Evolutionary conservation across 2,329 filamentous ascomycete genomes (phyloP).

Genomic region (Clathrospora elynae): DNA sequence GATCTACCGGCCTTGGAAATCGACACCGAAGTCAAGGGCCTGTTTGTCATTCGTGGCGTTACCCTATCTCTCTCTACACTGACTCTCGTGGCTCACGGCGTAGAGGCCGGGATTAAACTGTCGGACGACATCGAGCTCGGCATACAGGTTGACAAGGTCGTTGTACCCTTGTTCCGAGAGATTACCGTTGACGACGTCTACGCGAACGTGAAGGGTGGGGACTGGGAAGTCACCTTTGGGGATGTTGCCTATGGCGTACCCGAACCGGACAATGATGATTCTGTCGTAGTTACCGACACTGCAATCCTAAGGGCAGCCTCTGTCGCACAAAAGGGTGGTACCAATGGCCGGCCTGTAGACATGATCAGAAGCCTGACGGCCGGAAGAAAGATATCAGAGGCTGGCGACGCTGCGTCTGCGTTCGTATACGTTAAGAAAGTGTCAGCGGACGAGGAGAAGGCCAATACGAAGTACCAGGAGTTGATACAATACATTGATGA

Average conservation of each 20-base stretch:
- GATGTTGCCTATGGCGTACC: constrained; percentile 34
- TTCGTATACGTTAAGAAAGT: constrained; percentile 51
- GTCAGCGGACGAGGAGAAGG: constrained; percentile 53
- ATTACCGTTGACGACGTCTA: constrained; percentile 60
- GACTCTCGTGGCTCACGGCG: constrained; percentile 57
- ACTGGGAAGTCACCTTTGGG: constrained; percentile 57
- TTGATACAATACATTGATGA: constrained; percentile 45
- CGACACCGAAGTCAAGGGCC: constrained; percentile 59
- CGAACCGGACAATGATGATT: constrained; percentile 47
- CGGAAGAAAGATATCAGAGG: constrained; percentile 42
- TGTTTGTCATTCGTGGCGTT: constrained; percentile 59
- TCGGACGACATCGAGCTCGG: constrained; percentile 60
- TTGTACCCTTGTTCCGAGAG: constrained; percentile 55
- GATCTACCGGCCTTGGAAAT: constrained; percentile 60
- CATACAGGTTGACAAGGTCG: constrained; percentile 57
- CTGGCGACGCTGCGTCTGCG: constrained; percentile 39
- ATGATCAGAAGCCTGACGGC: constrained; percentile 48
- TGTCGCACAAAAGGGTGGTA: constrained; percentile 14
- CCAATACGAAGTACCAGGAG: constrained; percentile 51
- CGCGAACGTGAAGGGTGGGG: constrained; percentile 60
- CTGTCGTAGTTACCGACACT: constrained; percentile 53
- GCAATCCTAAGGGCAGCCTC: constrained; percentile 53
- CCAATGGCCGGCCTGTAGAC: constrained; percentile 19
- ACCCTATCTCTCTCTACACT: constrained; percentile 58
- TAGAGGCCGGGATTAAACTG: constrained; percentile 60